A percentile compares a stretch with the other conserved stretches of the same genome.
Conservation (phyloP, 768 basidiomycete genomes). For the Phaeolepiota aurea region DNA sequence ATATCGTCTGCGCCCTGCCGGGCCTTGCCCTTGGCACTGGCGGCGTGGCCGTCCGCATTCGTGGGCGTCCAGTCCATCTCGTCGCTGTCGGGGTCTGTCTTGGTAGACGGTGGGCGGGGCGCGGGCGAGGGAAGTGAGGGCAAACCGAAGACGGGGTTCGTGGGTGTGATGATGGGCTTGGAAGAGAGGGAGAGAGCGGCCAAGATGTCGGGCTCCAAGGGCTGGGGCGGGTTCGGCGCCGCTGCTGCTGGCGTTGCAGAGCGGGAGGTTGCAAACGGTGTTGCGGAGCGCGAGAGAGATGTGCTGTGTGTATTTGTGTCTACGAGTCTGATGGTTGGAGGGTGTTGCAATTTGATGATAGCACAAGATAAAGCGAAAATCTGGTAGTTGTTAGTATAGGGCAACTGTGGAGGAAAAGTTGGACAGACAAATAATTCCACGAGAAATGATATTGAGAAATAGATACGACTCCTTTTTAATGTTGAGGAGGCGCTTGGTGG, state of each 20-base stretch:
- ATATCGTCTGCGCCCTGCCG: conserved; percentile 22
- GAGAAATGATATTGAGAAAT: conserved; percentile 34
- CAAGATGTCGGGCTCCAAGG: conserved; percentile 47
- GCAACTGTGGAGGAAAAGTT: conserved; percentile 3
- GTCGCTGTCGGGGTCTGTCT: conserved; percentile 29
- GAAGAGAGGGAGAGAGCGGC: conserved; percentile 58
- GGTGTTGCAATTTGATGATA: conserved; percentile 55
- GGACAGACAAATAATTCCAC: conserved; percentile 51
- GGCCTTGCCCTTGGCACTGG: conserved; percentile 15
- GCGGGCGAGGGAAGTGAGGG: conserved; percentile 45
- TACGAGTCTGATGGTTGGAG: conserved; percentile 65
- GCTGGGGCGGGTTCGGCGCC: conserved; percentile 10
- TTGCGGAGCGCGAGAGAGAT: conserved; percentile 32
- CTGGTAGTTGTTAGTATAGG: conserved; percentile 22
- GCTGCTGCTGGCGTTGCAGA: conserved; percentile 10
- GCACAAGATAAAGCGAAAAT: conserved; percentile 40
- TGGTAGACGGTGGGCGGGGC: conserved; percentile 11
- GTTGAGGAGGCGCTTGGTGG: conserved; percentile 10
- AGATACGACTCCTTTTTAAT: conserved; percentile 29
- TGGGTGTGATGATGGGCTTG: conserved; percentile 42
- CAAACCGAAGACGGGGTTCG: conserved; percentile 59
- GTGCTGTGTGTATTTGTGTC: conserved; percentile 39
- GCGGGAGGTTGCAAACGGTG: conserved; percentile 24
- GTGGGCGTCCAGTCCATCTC: conserved; percentile 66
- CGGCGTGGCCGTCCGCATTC: conserved; percentile 14